A percentile compares a stretch with the other conserved stretches of the same genome.
Conservation (phyloP, 768 basidiomycete species). For the Brasilioporus rufonigricans region DNA sequence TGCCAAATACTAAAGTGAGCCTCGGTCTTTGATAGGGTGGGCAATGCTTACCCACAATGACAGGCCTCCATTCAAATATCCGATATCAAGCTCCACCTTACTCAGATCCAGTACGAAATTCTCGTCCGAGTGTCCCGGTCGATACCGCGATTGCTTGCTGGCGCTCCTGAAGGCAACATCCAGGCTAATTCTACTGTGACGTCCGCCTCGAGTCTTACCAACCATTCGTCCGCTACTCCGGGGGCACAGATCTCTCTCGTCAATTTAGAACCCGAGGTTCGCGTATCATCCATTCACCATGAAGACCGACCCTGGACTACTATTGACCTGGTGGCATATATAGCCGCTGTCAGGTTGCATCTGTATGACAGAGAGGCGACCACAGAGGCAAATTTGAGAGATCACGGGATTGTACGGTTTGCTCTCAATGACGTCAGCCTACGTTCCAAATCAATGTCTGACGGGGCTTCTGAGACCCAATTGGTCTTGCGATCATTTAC, state of each 20-base stretch:
- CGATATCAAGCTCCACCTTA: slow-evolving; percentile 80
- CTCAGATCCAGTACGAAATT: slow-evolving; percentile 78
- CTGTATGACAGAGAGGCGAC: slow-evolving; percentile 74
- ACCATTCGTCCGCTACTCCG: neutral
- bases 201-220: slow-evolving; percentile 5
- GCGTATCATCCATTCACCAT: slow-evolving; percentile 23
- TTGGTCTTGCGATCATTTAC: slow-evolving; percentile 88
- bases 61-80: slow-evolving; percentile 76
- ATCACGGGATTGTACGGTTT: slow-evolving; percentile 83
- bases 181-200: slow-evolving; percentile 29
- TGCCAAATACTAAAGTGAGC: slow-evolving; percentile 75
- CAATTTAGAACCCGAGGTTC: slow-evolving; percentile 57
- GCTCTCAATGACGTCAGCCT: slow-evolving; percentile 77
- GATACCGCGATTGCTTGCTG: slow-evolving; percentile 63
- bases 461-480: slow-evolving; percentile 86
- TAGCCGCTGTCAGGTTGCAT: slow-evolving; percentile 77
- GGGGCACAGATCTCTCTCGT: slow-evolving; percentile 7
- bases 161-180: slow-evolving; percentile 41
- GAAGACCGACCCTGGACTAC: slow-evolving; percentile 52
- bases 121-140: slow-evolving; percentile 64
- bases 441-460: slow-evolving; percentile 76
- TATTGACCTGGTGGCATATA: slow-evolving; percentile 68
- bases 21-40: neutral
- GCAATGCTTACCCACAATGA: slow-evolving; percentile 4
- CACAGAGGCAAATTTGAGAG: slow-evolving; percentile 54